phyloP scores from a whole-genome alignment of 495 filamentous ascomycete species.

The Pseudevernia furfuracea region DNA sequence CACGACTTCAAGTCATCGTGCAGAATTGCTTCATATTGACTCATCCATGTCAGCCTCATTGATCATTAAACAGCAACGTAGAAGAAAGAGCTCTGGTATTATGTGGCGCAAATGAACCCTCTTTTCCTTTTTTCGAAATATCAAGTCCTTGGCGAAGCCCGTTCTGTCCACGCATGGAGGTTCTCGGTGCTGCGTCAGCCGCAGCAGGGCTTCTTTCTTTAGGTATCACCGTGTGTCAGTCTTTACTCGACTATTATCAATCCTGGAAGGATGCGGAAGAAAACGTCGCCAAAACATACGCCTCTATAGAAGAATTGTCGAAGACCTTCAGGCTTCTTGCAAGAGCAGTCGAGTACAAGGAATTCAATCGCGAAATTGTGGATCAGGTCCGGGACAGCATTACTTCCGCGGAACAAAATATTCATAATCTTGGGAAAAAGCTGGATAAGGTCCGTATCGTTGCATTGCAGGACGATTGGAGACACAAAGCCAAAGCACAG shows the following conservation, averaged over 20 bases:
- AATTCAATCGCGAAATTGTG: not conserved
- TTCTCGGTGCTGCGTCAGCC: not conserved
- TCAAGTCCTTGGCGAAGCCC: not conserved
- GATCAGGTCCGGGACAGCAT: not conserved
- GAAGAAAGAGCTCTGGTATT: too few species aligned
- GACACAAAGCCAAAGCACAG: conserved; percentile 2
- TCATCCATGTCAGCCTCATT: too few species aligned
- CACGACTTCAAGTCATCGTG: too few species aligned
- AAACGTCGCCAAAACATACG: not conserved
- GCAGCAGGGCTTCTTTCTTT: not conserved
- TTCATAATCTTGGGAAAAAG: not conserved
- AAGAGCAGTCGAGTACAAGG: not conserved
- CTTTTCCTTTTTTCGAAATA: not conserved
- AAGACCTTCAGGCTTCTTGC: not conserved
- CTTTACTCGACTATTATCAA: not conserved
- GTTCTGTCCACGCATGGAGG: not conserved
- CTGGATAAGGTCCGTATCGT: not conserved
- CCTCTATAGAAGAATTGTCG: not conserved
- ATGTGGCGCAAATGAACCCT: too few species aligned
- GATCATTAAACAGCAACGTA: too few species aligned
- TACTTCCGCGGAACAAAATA: not conserved
- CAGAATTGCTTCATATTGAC: too few species aligned
- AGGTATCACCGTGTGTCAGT: not conserved
- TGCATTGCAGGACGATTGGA: not conserved
- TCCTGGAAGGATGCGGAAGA: not conserved